Evolutionary conservation across 768 basidiomycete genomes (phyloP), one percentile per base, ranked within the genome.

Genomic region (Hemileccinum impolitum): DNA sequence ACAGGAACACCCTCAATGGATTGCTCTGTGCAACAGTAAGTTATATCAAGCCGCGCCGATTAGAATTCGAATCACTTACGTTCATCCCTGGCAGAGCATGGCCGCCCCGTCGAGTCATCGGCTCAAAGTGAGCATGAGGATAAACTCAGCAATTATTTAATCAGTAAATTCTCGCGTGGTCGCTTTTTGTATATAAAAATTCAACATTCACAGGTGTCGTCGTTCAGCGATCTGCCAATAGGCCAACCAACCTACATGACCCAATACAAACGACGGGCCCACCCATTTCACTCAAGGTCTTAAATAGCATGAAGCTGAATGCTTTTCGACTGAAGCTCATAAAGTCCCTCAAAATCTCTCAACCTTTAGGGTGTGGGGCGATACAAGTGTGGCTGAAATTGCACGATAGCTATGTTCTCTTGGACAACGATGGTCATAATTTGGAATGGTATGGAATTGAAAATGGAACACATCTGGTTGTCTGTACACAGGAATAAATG

Each of bases 391-490:
- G 83, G 81, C 62, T 85, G 37, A 70, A 69, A 38, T 75, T 86
- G 73, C 63, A 67, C 17, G 76, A 83, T 56, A 73, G 73, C 26
- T 68, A 80, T 25, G 68, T 71, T 21, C 71, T 74, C 45, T 66
- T 92, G 26, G 70, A 75, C 23, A 59, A 76, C 25, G 81, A 86
- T 43, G 55, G 63, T 12, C 77, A 76, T 47, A 76, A 81, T 45
- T 62, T 90, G 36, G 79, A 75, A 50, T 90, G 87, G 86, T 78
- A 84, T 61, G 88, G 90, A 6, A 60, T 91, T 32, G 85, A 89
- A 49, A 75, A 78, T 8, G 77, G 62, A 17, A 69, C 72, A 47
- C 60, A 70, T 48, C 56, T 79, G 23, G 52, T 60, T 19, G 56
- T 71, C 31, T 55, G 54, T 53, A 57, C 47, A 57, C 52, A 45